Percentiles rank a stretch among this genome's conserved stretches.
phyloP scores from a whole-genome alignment of 2,329 filamentous ascomycete species.

The Venturia nashicola region DNA sequence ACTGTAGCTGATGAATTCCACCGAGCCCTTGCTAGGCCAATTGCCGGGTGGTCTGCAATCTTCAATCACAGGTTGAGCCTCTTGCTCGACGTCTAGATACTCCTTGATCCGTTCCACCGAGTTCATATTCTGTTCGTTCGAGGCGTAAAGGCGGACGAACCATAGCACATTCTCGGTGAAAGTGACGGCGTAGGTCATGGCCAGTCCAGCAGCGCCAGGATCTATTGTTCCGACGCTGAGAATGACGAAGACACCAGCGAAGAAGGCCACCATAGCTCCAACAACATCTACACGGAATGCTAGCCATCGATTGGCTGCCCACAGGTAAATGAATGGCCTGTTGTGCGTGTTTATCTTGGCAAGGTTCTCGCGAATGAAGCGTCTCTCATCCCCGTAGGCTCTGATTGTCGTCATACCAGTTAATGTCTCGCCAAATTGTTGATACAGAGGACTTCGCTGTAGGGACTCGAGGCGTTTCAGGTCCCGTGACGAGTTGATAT shows the following conservation, averaged over 20 bases:
- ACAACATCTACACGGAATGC: constrained; percentile 83
- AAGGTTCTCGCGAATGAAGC: constrained; percentile 89
- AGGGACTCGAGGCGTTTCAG: constrained; percentile 91
- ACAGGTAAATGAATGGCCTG: constrained; percentile 89
- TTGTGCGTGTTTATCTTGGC: constrained; percentile 79
- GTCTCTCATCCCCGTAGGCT: constrained; percentile 85
- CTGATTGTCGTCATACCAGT: constrained; percentile 93
- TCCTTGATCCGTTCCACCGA: constrained; percentile 96
- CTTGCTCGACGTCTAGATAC: constrained; percentile 91
- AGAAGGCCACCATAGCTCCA: constrained; percentile 86
- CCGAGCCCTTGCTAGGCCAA: constrained; percentile 77
- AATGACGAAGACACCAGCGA: constrained; percentile 83
- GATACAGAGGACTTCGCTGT: constrained; percentile 87
- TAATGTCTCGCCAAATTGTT: constrained; percentile 94
- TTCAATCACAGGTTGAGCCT: constrained; percentile 66
- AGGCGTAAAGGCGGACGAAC: constrained; percentile 86
- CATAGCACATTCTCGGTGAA: constrained; percentile 96
- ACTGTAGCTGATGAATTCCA: constrained; percentile 81
- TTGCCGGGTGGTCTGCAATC: constrained; percentile 63
- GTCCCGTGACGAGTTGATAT: constrained; percentile 85
- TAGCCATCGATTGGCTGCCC: constrained; percentile 95
- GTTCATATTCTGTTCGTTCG: constrained; percentile 99
- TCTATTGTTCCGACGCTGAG: constrained; percentile 72
- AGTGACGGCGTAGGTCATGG: constrained; percentile 87
- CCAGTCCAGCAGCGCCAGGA: constrained; percentile 83